These are phyloP conservation scores for Penicillium sp. DNA, from an alignment of 2,329 filamentous ascomycete genomes.

Conservation along the genomic window DNA sequence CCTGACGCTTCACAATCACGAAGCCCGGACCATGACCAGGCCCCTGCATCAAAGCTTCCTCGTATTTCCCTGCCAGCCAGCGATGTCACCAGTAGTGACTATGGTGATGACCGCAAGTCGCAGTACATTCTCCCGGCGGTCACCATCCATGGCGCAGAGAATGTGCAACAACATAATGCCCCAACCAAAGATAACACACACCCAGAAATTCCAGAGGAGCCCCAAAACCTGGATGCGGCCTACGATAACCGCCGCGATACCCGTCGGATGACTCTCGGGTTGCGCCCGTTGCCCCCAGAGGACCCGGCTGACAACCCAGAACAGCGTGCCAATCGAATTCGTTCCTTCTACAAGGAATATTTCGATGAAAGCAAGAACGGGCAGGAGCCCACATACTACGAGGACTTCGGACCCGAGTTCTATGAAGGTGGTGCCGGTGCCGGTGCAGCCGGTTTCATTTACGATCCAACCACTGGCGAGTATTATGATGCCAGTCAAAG, in stretches of 20 bases:
- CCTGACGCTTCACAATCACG: conserved; percentile 18
- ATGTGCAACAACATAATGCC: conserved; percentile 17
- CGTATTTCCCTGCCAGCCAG: conserved; percentile 44
- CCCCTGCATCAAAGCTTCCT: conserved; percentile 27
- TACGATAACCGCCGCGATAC: conserved; percentile 41
- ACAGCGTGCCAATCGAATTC: conserved; percentile 89
- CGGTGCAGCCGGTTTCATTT: conserved; percentile 48
- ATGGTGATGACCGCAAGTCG: conserved; percentile 55
- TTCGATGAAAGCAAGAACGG: conserved; percentile 76
- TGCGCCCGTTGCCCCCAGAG: conserved; percentile 84
- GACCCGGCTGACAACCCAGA: conserved; percentile 89
- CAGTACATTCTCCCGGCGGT: conserved; percentile 44
- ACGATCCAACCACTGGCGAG: conserved; percentile 49
- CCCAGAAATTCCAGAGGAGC: conserved; percentile 26
- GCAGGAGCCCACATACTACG: conserved; percentile 59
- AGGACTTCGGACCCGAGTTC: conserved; percentile 72
- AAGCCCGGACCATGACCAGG: conserved; percentile 17
- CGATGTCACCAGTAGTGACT: conserved; percentile 55
- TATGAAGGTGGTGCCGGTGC: conserved; percentile 53
- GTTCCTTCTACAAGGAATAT: conserved; percentile 99
- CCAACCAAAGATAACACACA: conserved; percentile 17
- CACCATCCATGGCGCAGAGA: conserved; percentile 30
- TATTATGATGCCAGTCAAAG: conserved; percentile 28
- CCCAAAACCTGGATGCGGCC: conserved; percentile 21
- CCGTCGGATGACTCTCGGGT: conserved; percentile 57